phyloP scores from a whole-genome alignment of 2,329 filamentous ascomycete genomes.

The Hyphodiscus sp. region DNA sequence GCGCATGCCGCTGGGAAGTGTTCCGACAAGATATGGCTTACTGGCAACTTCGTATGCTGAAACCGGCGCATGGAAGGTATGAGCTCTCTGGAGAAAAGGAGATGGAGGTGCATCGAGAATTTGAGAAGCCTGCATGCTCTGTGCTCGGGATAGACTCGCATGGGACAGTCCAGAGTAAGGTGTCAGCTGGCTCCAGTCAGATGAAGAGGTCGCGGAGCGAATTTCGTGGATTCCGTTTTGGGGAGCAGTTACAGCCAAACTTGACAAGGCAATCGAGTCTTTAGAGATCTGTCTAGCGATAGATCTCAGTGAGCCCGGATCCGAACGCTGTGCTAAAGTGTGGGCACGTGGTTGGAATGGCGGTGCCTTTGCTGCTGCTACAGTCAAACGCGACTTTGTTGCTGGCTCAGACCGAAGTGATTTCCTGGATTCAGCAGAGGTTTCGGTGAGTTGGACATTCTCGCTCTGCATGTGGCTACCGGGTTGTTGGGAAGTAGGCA shows the following conservation, averaged over 20 bases:
- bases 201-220: background rate
- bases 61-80: slow-evolving; percentile 13
- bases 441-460: background rate
- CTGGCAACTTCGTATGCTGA: background rate
- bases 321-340: background rate
- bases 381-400: slow-evolving; percentile 24
- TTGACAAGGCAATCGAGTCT: background rate
- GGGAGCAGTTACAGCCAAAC: background rate
- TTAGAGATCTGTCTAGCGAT: background rate
- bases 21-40: slow-evolving; percentile 49
- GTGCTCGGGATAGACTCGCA: slow-evolving; percentile 5
- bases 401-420: slow-evolving; percentile 4
- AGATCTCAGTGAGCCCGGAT: background rate
- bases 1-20: slow-evolving; percentile 39
- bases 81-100: slow-evolving; percentile 11
- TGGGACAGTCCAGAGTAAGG: background rate
- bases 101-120: background rate
- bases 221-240: background rate
- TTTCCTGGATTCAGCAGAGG: background rate
- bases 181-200: background rate
- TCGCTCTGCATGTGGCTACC: background rate
- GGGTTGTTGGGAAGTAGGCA: background rate
- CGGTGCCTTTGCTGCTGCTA: slow-evolving; percentile 29
- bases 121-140: slow-evolving; percentile 11
- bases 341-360: slow-evolving; percentile 28